Evolutionary conservation across 257 asterid genomes (phyloP), one percentile per base, ranked within the genome.

Genomic region (Przewalskia tangutica): DNA sequence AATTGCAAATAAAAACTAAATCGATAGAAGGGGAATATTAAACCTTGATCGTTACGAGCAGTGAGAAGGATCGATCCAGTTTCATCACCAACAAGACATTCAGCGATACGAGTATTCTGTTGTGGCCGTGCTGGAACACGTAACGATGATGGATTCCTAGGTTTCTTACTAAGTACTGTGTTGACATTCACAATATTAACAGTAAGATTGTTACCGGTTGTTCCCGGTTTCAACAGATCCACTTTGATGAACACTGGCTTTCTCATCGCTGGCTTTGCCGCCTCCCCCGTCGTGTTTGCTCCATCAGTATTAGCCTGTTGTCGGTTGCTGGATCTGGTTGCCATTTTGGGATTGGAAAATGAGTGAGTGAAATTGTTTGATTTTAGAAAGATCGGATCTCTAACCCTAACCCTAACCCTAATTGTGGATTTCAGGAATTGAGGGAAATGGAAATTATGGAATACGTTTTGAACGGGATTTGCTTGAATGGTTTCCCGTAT

Each of bases 11-110:
- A 20, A 27, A 59, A 81, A 23, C 20, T 32, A 38, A 50, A 64
- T 3, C 63, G 12, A 12, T 44, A 48, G 23, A 46, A 20, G 59
- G 7, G 40, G 42, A 71, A 20, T 32, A 14, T 32, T 27, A 27
- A 27, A 91, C 96, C 95, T 91, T 90, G 98, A 9, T 92, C 92
- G 23, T 93, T 92, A 60, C 98, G 92, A 56, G 98, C 97, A 85
- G 98, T 91, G 81, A 93, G 92, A 85, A 93, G 95, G 54, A 93
- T 90, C 54, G 94, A 83, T 56, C 91, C 98, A 7, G 98, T 90
- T 27, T 93, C 98, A 71, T 93, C 98, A 14, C 98, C 98, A 77
- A 92, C 77, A 77, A 93, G 95, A 77, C 98, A 93, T 82, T 93
- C 98, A 2, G 98, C 90, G 77, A 93, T 92, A 82, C 88, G 89